These are phyloP conservation scores for Hypoxylon lenormandii DNA, from an alignment of 495 filamentous ascomycete genomes.

Conservation along the genomic window DNA sequence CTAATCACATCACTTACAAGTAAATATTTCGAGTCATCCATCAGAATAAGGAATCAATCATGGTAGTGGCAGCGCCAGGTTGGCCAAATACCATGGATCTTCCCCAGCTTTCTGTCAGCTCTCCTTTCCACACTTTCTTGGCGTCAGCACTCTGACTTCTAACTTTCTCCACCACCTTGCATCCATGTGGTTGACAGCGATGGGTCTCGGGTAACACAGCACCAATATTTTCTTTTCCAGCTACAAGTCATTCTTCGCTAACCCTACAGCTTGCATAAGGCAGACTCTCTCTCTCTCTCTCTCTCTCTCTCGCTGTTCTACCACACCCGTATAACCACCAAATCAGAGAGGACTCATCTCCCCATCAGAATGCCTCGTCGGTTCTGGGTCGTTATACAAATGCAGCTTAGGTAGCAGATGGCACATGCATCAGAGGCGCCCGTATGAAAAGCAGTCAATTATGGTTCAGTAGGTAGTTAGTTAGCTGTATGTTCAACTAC, in stretches of 20 bases:
- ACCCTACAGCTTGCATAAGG: background rate
- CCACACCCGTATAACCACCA: background rate
- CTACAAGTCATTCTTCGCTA: background rate
- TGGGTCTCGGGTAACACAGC: background rate
- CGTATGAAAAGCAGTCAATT: no score
- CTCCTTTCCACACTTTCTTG: conserved; percentile 6
- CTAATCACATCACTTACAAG: no score
- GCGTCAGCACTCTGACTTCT: conserved; percentile 8
- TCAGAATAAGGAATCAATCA: background rate
- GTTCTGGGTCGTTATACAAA: background rate
- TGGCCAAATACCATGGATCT: background rate
- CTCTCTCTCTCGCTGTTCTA: no score
- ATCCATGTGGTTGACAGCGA: conserved; percentile 2
- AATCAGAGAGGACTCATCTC: background rate
- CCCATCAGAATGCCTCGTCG: background rate
- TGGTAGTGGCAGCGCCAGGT: background rate
- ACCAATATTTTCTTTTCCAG: background rate
- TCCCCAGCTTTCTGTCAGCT: conserved; percentile 15
- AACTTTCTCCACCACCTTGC: background rate
- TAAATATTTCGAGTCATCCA: background rate
- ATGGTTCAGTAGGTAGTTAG: no score
- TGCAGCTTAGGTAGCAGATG: background rate
- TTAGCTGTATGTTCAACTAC: no score
- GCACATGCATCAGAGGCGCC: no score
- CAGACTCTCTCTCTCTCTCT: background rate